Conservation (phyloP, 2,329 filamentous ascomycete species). For the Pezicula neosporulosa region DNA sequence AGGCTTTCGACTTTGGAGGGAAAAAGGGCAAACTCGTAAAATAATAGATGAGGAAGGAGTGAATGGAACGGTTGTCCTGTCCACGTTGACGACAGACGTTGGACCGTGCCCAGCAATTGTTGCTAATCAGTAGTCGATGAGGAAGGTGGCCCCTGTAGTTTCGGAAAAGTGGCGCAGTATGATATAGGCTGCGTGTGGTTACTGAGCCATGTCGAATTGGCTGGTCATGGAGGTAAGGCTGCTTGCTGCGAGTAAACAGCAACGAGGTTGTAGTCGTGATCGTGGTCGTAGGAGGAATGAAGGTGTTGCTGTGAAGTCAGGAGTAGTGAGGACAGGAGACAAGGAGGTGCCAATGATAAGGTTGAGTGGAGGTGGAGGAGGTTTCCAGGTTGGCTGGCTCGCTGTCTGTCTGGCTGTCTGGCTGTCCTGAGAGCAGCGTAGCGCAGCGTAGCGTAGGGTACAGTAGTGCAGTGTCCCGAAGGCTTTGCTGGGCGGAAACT, state of each 20-base stretch:
- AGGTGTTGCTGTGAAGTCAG: not conserved
- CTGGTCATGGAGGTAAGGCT: not conserved
- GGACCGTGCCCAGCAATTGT: not conserved
- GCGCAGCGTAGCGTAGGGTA: no score
- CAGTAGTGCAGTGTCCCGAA: no score
- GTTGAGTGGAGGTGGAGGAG: no score
- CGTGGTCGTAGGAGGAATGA: not conserved
- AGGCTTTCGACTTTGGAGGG: not conserved
- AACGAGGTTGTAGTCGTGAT: not conserved
- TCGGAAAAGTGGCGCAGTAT: slow-evolving; percentile 1
- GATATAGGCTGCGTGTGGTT: not conserved
- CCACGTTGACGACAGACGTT: not conserved
- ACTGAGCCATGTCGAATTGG: not conserved
- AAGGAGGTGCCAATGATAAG: no score
- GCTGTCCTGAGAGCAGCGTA: no score
- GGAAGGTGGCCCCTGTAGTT: not conserved
- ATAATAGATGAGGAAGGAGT: slow-evolving; percentile 1
- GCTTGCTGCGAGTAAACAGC: not conserved
- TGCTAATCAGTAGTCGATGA: not conserved
- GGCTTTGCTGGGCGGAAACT: no score
- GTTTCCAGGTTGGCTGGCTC: no score
- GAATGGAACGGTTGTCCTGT: not conserved
- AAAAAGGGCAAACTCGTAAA: not conserved
- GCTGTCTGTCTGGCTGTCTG: no score
- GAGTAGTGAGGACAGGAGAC: not conserved